Percentiles rank a stretch among this genome's conserved stretches.
These are phyloP conservation scores for Beauveria scarabaeidicola DNA, from an alignment of 2,329 filamentous ascomycete genomes.

Conservation along the genomic window DNA sequence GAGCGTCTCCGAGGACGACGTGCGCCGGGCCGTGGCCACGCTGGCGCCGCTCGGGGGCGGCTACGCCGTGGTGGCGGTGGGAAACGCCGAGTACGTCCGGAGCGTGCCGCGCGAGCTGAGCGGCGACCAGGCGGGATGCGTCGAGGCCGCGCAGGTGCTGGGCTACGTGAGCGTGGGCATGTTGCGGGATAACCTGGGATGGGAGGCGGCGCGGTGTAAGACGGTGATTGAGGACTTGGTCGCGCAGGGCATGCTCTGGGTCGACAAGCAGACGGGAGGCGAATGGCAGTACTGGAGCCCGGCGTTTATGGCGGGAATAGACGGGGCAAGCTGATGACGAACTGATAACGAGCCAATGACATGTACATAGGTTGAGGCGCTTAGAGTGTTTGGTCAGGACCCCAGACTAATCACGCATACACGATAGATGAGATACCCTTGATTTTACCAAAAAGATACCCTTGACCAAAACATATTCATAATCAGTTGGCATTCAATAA, in stretches of 20 bases:
- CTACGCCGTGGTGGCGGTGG: conserved; percentile 77
- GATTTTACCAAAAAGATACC: too few species aligned
- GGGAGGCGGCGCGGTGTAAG: conserved; percentile 75
- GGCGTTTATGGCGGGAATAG: conserved; percentile 54
- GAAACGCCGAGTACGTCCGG: conserved; percentile 77
- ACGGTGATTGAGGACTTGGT: conserved; percentile 88
- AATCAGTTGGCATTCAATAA: conserved; percentile 21
- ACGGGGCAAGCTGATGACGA: conserved; percentile 10
- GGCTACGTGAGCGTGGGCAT: conserved; percentile 87
- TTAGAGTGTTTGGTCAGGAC: neutral
- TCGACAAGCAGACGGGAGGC: conserved; percentile 66
- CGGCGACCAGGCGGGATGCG: conserved; percentile 82
- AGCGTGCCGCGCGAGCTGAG: conserved; percentile 94
- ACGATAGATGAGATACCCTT: conserved; percentile 9
- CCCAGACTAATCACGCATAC: neutral
- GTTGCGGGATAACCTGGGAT: conserved; percentile 76
- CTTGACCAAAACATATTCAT: conserved; percentile 15
- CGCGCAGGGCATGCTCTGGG: conserved; percentile 84
- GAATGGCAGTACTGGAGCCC: conserved; percentile 96
- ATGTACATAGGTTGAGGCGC: neutral
- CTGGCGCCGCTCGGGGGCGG: conserved; percentile 81
- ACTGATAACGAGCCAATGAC: neutral
- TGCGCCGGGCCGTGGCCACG: conserved; percentile 79
- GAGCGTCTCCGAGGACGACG: conserved; percentile 81
- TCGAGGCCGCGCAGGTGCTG: conserved; percentile 83